Evolutionary conservation across 2,329 filamentous ascomycete genomes (phyloP), one percentile per base, ranked within the genome.

Genomic region (Nigrospora osmanthi): DNA sequence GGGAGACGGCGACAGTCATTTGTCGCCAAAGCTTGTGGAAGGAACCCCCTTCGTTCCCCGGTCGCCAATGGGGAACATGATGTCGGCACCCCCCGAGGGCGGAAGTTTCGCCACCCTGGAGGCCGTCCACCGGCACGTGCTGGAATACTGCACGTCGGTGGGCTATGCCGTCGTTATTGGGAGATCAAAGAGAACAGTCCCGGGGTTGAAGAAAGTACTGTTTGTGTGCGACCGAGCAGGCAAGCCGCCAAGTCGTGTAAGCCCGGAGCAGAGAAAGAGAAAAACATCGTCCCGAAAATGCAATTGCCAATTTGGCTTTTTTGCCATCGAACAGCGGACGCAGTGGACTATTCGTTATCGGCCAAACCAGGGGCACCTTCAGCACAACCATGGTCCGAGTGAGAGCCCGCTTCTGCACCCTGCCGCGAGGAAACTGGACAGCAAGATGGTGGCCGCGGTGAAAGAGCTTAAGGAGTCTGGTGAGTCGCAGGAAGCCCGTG

Each of bases 81-180:
- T 81, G 78, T 80, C 78, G 4, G 71, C 78, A 3, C 80, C 80
- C 4, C 80, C 80, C 2, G 77, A 83, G 54, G 80, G 80, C 7
- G 78, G 78, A 15, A 82, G 76, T 52, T 84, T 79, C 51, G 72
- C 78, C 2, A 83, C 78, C 2, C 67, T 84, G 23, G 80, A 84
- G 49, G 78, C 78, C 9, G 75, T 84, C 10, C 80, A 83, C 55
- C 78, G 81, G 57, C 76, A 76, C 30, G 80, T 83, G 15, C 64
- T 83, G 46, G 67, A 71, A n/a, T 83, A 83, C 56, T 83, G 80
- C 55, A 81, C 80, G 0, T 81, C 79, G 14, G 80, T 83, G 37
- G 80, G 80, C 39, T 84, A 83, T 58, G 80, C 80, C 9, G 81
- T 83, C 42, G 80, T 84, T 48, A 84, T 84, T 58, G 80, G 80